phyloP scores from a whole-genome alignment of 2,329 filamentous ascomycete genomes.

The Scortechinia acanthostroma region DNA sequence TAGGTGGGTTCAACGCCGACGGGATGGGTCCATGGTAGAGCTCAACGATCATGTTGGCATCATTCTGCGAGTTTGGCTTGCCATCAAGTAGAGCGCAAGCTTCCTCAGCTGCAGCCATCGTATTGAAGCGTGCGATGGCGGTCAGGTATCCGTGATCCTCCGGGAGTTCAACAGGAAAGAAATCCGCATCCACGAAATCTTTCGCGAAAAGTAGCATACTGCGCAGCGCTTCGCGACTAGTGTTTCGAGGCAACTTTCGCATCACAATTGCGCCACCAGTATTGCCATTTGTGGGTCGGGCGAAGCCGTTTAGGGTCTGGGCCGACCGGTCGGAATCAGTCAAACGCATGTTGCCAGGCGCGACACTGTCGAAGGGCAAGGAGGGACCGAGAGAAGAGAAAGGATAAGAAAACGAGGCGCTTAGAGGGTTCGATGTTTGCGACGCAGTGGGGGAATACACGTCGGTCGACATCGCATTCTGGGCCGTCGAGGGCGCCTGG shows the following conservation, averaged over 20 bases:
- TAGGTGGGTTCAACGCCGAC: conserved; percentile 16
- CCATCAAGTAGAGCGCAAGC: conserved; percentile 39
- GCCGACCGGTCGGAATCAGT: conserved; percentile 21
- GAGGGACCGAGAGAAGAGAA: conserved; percentile 25
- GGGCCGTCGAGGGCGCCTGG: conserved; percentile 22
- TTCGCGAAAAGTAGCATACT: conserved; percentile 62
- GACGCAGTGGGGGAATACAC: conserved; percentile 26
- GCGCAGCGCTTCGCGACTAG: conserved; percentile 45
- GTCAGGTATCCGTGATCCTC: conserved; percentile 48
- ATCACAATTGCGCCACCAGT: conserved; percentile 36
- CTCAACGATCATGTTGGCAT: conserved; percentile 28
- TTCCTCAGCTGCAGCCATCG: conserved; percentile 47
- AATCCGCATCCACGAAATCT: conserved; percentile 49
- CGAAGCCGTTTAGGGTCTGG: conserved; percentile 22
- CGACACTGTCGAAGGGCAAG: conserved; percentile 20
- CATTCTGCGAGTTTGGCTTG: conserved; percentile 1
- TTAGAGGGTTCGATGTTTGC: conserved; percentile 21
- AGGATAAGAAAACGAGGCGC: conserved; percentile 21
- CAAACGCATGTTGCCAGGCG: conserved; percentile 19
- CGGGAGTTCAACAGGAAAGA: conserved; percentile 41
- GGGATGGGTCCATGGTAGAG: conserved; percentile 34
- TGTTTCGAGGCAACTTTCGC: conserved; percentile 50
- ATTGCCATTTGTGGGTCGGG: conserved; percentile 13
- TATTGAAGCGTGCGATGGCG: conserved; percentile 50
- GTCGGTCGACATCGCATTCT: conserved; percentile 31